Conservation (phyloP, 2,329 filamentous ascomycete species). For the Fusarium sp. region DNA sequence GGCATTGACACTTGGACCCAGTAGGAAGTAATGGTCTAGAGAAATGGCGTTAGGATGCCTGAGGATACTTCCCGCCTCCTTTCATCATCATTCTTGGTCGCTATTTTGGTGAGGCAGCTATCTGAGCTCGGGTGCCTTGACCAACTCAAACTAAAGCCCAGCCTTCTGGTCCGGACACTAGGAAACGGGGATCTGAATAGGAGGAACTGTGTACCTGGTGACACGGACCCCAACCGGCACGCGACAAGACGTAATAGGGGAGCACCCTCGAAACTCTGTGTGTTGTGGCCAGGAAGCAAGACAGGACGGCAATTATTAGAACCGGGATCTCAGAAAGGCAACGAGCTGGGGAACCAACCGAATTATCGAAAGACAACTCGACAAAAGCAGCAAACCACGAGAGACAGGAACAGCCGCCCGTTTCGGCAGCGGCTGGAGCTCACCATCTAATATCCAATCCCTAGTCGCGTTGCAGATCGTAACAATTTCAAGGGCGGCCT, state of each 20-base stretch:
- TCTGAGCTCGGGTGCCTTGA: background rate
- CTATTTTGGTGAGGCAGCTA: slow-evolving; percentile 1
- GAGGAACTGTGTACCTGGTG: slow-evolving; percentile 14
- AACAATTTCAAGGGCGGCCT: slow-evolving; percentile 39
- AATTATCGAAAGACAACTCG: slow-evolving; percentile 30
- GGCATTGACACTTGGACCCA: slow-evolving; percentile 18
- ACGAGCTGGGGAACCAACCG: slow-evolving; percentile 27
- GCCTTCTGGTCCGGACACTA: slow-evolving; percentile 12
- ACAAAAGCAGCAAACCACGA: slow-evolving; percentile 23
- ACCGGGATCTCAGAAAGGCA: slow-evolving; percentile 17
- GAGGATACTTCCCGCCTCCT: slow-evolving; percentile 15
- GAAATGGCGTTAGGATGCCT: background rate
- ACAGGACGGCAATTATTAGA: slow-evolving; percentile 7
- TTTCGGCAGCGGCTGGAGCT: slow-evolving; percentile 28
- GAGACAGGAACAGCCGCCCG: slow-evolving; percentile 15
- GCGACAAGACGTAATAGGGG: slow-evolving; percentile 27
- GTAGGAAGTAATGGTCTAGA: slow-evolving; percentile 1
- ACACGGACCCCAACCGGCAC: slow-evolving; percentile 16
- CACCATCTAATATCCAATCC: slow-evolving; percentile 27
- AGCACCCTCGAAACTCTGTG: slow-evolving; percentile 1
- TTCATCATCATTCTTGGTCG: background rate
- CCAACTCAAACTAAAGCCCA: slow-evolving; percentile 4
- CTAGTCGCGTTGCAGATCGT: slow-evolving; percentile 19
- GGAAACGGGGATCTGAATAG: slow-evolving; percentile 8
- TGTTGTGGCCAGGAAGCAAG: background rate